phyloP scores from a whole-genome alignment of 108 stramenopile species.

The Schizochytrium sp. region DNA sequence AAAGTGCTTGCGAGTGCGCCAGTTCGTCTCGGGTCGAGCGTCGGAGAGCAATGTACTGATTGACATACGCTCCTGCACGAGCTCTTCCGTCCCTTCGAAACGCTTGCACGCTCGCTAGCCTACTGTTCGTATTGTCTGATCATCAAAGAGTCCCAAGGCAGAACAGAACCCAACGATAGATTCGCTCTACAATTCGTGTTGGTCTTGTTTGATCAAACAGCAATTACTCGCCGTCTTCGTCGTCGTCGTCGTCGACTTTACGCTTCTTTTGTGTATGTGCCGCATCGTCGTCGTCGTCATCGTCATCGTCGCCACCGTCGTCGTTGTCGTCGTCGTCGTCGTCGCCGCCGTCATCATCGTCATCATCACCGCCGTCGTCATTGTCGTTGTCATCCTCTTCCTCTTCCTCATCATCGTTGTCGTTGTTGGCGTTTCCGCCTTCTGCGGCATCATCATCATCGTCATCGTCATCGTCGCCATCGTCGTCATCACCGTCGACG shows the following conservation, averaged over 20 bases:
- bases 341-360: not conserved
- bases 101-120: too few relatives aligned
- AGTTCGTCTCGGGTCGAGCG: too few relatives aligned
- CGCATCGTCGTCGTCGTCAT: not conserved
- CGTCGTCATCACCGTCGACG: not conserved
- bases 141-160: too few relatives aligned
- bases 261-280: not conserved
- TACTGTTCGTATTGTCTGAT: too few relatives aligned
- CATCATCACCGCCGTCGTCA: not conserved
- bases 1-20: too few relatives aligned
- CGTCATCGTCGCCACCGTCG: not conserved
- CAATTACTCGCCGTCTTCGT: not conserved
- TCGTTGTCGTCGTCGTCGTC: not conserved
- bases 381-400: not conserved
- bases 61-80: too few relatives aligned
- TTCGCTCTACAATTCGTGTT: too few relatives aligned
- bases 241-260: not conserved
- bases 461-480: not conserved
- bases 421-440: not conserved
- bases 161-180: too few relatives aligned
- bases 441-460: not conserved
- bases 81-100: too few relatives aligned
- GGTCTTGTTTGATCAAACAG: too few relatives aligned
- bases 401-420: not conserved
- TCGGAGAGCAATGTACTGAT: too few relatives aligned